Percentiles rank a stretch among this genome's conserved stretches.
Conservation (phyloP, 768 basidiomycete species). For the Tricholomella constricta region DNA sequence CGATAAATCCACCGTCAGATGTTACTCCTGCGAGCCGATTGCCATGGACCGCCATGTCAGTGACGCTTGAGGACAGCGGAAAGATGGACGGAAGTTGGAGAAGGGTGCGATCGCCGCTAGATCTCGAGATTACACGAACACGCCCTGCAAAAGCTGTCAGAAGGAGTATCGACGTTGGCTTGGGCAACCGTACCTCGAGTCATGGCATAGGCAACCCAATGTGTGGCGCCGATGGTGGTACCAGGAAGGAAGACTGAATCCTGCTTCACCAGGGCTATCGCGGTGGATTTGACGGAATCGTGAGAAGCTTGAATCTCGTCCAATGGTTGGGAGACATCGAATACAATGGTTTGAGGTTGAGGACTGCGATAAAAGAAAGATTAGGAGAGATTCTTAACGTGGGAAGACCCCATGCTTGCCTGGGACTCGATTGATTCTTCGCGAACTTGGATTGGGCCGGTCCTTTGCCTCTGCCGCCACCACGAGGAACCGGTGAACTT, state of each 20-base stretch:
- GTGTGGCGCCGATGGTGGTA: constrained; percentile 86
- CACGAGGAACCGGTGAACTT: constrained; percentile 65
- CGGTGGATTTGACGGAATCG: constrained; percentile 84
- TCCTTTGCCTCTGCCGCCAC: constrained; percentile 38
- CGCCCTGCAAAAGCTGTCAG: constrained; percentile 48
- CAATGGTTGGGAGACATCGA: constrained; percentile 73
- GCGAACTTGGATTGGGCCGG: constrained; percentile 42
- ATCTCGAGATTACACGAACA: constrained; percentile 85
- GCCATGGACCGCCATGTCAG: constrained; percentile 84
- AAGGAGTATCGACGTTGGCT: neutral
- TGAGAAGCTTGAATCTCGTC: constrained; percentile 75
- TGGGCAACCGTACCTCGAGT: constrained; percentile 57
- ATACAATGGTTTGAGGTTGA: constrained; percentile 67
- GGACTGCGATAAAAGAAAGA: constrained; percentile 38
- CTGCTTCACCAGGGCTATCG: constrained; percentile 86
- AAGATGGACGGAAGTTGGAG: constrained; percentile 74
- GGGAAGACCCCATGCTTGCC: constrained; percentile 36
- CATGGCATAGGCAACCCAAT: constrained; percentile 94
- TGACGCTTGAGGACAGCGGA: constrained; percentile 61
- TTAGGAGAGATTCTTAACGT: constrained; percentile 7
- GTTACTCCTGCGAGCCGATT: constrained; percentile 86
- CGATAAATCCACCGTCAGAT: constrained; percentile 85
- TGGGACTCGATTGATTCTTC: constrained; percentile 58
- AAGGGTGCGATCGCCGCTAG: constrained; percentile 84
- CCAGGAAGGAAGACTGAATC: constrained; percentile 84